These are phyloP conservation scores for Xerocomellus chrysenteron DNA, from an alignment of 768 basidiomycete genomes.

Conservation along the genomic window DNA sequence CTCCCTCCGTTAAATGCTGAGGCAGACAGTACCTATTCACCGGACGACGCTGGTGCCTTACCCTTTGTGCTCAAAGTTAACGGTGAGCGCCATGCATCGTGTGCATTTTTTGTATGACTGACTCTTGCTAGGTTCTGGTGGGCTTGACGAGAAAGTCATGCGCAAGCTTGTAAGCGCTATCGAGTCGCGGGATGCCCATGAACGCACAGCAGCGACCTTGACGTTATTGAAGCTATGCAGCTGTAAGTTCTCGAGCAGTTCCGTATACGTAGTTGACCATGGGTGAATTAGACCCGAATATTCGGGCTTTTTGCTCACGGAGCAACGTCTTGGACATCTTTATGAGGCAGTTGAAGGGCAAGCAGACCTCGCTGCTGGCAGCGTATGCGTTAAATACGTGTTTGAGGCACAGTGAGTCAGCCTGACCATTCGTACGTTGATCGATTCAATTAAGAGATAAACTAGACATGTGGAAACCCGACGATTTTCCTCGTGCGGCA, in stretches of 20 bases:
- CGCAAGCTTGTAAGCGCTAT: not conserved
- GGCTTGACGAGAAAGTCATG: not conserved
- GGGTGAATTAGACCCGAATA: not conserved
- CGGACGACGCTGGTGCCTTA: not conserved
- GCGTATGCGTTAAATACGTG: slow-evolving; percentile 7
- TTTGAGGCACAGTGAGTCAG: not conserved
- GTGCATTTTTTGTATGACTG: not conserved
- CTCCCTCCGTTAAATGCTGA: slow-evolving; percentile 9
- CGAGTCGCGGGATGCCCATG: not conserved
- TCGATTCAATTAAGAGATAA: not conserved
- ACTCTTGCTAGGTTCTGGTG: not conserved
- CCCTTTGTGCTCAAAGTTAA: not conserved
- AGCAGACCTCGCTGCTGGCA: slow-evolving; percentile 4
- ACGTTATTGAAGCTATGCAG: slow-evolving; percentile 9
- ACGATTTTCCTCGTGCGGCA: not conserved
- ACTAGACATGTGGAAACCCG: not conserved
- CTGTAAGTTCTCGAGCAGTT: not conserved
- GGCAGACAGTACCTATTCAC: not conserved
- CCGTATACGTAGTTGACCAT: not conserved
- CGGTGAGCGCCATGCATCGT: not conserved
- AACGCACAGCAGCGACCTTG: slow-evolving; percentile 6
- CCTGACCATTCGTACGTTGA: not conserved
- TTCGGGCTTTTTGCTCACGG: not conserved
- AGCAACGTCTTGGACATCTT: not conserved
- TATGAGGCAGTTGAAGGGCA: not conserved